phyloP scores from a whole-genome alignment of 495 filamentous ascomycete species.

The Penicillium flavigenum region DNA sequence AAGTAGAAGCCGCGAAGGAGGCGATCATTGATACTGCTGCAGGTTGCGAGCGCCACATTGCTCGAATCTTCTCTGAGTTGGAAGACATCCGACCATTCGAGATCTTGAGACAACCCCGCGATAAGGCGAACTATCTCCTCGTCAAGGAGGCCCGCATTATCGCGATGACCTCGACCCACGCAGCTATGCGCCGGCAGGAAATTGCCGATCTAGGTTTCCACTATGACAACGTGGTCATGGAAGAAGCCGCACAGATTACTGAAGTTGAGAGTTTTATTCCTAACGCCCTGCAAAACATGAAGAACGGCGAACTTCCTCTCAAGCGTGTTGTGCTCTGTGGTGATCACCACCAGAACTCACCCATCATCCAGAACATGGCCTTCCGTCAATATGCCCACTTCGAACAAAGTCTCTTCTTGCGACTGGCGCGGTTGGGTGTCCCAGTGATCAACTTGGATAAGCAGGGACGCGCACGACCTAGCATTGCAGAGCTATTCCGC shows the following conservation, averaged over 20 bases:
- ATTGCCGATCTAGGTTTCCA: constrained; percentile 91
- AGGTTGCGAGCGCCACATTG: constrained; percentile 88
- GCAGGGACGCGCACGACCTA: constrained; percentile 84
- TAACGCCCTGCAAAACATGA: constrained; percentile 76
- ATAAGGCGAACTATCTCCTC: constrained; percentile 93
- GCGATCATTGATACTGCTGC: constrained; percentile 70
- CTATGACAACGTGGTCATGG: constrained; percentile 98
- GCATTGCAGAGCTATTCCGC: constrained; percentile 84
- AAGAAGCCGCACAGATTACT: constrained; percentile 97
- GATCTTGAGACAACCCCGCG: constrained; percentile 79
- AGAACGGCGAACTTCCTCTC: constrained; percentile 68
- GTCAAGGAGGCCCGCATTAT: constrained; percentile 94
- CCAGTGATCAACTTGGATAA: constrained; percentile 87
- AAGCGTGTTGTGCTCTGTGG: constrained; percentile 91
- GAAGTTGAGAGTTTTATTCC: constrained; percentile 98
- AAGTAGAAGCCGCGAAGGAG: constrained; percentile 60
- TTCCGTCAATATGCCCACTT: constrained; percentile 95
- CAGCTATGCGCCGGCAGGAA: constrained; percentile 92
- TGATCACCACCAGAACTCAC: constrained; percentile 95
- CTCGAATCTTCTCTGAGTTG: constrained; percentile 88
- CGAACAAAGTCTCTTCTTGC: constrained; percentile 91
- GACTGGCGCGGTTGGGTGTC: constrained; percentile 85
- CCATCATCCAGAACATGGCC: constrained; percentile 93
- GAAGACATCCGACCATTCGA: constrained; percentile 95
- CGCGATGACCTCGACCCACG: constrained; percentile 98